These are phyloP conservation scores for Ogataea paraovalis DNA, from an alignment of 805 yeast species.

Conservation along the genomic window DNA sequence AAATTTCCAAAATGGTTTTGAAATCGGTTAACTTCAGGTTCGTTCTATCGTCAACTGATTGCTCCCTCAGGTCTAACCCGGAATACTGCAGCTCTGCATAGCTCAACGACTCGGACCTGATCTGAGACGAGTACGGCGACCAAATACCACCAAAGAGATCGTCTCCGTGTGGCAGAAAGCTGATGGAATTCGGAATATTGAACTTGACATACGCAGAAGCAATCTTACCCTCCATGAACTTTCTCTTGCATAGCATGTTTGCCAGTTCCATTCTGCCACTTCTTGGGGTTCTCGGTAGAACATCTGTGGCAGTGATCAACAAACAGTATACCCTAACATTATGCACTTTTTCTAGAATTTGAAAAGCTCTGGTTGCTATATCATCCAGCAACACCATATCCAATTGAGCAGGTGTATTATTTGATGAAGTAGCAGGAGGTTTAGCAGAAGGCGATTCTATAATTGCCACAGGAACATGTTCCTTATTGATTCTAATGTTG, in stretches of 20 bases:
- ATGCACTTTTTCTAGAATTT: conserved; percentile 52
- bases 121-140: conserved; percentile 70
- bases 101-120: conserved; percentile 56
- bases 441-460: conserved; percentile 49
- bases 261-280: conserved; percentile 92
- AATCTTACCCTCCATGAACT: conserved; percentile 74
- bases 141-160: conserved; percentile 80
- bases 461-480: conserved; percentile 78
- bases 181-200: conserved; percentile 57
- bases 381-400: conserved; percentile 43
- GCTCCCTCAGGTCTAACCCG: conserved; percentile 72
- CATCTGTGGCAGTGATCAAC: conserved; percentile 70
- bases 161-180: conserved; percentile 67
- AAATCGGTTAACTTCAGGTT: conserved; percentile 73
- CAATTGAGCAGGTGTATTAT: conserved; percentile 7
- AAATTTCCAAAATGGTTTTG: conserved; percentile 61
- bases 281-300: conserved; percentile 78
- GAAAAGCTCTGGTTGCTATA: conserved; percentile 44
- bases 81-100: conserved; percentile 73
- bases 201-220: conserved; percentile 81
- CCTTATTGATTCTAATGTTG: conserved; percentile 74
- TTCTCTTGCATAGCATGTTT: conserved; percentile 75
- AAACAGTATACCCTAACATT: conserved; percentile 78
- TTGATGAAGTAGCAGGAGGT: conserved; percentile 2
- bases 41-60: conserved; percentile 74